Evolutionary conservation across 2,329 filamentous ascomycete genomes (phyloP).

Genomic region (Fonsecaea monophora): DNA sequence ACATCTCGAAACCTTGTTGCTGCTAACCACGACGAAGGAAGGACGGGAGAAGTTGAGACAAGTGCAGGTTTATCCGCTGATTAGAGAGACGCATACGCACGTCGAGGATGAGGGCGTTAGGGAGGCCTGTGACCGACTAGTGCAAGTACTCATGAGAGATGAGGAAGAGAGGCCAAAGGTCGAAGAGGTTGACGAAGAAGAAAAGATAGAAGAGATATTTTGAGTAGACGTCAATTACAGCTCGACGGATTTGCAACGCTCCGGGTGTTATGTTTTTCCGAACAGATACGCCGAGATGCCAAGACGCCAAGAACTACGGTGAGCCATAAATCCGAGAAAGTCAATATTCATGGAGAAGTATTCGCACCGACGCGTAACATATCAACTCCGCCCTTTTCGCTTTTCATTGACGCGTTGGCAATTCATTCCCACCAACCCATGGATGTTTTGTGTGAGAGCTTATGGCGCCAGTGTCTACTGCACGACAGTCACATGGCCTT

Average conservation of each 20-base stretch:
- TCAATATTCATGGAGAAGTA: constrained; percentile 10
- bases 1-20: constrained; percentile 84
- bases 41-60: constrained; percentile 76
- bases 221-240: constrained; percentile 38
- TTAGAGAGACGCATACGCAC: constrained; percentile 82
- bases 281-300: no score
- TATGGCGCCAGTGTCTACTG: constrained; percentile 32
- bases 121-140: constrained; percentile 85
- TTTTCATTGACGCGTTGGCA: constrained; percentile 19
- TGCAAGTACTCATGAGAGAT: constrained; percentile 85
- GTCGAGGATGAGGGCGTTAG: constrained; percentile 79
- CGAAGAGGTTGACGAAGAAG: constrained; percentile 54
- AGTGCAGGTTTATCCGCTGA: constrained; percentile 84
- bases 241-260: not conserved
- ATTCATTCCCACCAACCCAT: not conserved
- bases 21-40: constrained; percentile 78
- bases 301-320: not conserved
- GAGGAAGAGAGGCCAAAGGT: constrained; percentile 64
- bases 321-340: not conserved
- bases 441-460: constrained; percentile 5
- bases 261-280: not conserved
- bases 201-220: constrained; percentile 55
- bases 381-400: constrained; percentile 10
- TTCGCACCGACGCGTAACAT: constrained; percentile 2
- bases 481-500: constrained; percentile 37